Percentiles rank a stretch among this genome's conserved stretches.
Evolutionary conservation across 1,139 yeast genomes (phyloP).

Genomic region (Ashbya aceris): DNA sequence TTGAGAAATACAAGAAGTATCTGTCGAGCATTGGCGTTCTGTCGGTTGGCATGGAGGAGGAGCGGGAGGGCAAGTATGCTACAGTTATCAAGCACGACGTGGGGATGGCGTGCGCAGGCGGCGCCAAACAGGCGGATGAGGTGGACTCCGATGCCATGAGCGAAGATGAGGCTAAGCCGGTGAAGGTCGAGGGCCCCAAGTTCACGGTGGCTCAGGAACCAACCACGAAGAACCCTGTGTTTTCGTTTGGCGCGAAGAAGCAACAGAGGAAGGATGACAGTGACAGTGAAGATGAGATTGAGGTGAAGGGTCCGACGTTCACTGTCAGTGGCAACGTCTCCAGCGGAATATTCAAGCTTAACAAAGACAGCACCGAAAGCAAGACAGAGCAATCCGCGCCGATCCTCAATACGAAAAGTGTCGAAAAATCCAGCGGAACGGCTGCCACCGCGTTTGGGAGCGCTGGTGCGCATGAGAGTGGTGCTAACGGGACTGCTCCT

Average conservation of each 20-base stretch:
- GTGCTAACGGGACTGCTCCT: conserved; percentile 5
- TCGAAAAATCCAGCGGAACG: conserved; percentile 3
- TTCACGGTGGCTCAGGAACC: conserved; percentile 49
- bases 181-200: conserved; percentile 56
- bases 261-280: conserved; percentile 36
- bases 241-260: conserved; percentile 45
- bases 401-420: background rate
- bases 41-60: background rate
- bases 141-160: conserved; percentile 12
- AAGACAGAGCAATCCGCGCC: background rate
- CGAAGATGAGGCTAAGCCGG: conserved; percentile 36
- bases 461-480: background rate
- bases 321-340: conserved; percentile 41
- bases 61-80: background rate
- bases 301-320: conserved; percentile 56
- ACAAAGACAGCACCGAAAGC: background rate
- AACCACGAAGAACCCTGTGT: conserved; percentile 44
- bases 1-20: conserved; percentile 53
- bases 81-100: background rate
- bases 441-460: conserved; percentile 7
- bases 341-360: conserved; percentile 42
- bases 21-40: conserved; percentile 9
- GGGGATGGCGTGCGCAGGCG: conserved; percentile 1
- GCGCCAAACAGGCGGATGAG: background rate
- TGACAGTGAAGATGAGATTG: conserved; percentile 47